Conservation (phyloP, 73 alveolate species). For the Paramecium biaurelia region DNA sequence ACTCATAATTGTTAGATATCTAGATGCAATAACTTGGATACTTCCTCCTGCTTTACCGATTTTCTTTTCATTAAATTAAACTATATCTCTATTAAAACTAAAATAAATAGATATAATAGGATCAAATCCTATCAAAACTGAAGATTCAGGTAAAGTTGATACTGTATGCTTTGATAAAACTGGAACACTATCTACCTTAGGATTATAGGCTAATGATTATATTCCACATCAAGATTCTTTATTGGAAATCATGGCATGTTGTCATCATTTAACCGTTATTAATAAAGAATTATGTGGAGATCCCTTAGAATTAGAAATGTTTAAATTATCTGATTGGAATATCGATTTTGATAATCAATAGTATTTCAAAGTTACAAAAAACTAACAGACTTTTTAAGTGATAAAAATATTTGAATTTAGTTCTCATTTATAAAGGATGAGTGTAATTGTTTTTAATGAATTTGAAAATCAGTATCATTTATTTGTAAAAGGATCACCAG, state of each 20-base stretch:
- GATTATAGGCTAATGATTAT: constrained; percentile 34
- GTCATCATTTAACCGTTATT: constrained; percentile 26
- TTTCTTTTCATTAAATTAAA: not conserved
- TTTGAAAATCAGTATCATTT: constrained; percentile 51
- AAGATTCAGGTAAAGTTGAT: constrained; percentile 77
- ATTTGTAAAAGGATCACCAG: constrained; percentile 93
- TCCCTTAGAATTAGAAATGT: constrained; percentile 87
- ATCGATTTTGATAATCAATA: not conserved
- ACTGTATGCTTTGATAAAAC: constrained; percentile 81
- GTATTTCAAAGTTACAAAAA: not conserved
- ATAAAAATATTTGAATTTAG: constrained; percentile 71
- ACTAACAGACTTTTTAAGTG: not conserved
- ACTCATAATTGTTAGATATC: constrained; percentile 58
- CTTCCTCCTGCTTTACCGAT: constrained; percentile 57
- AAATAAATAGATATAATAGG: constrained; percentile 15
- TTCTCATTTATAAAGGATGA: constrained; percentile 69
- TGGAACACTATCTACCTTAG: constrained; percentile 70
- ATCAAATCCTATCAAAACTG: constrained; percentile 58
- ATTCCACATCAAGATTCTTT: constrained; percentile 8
- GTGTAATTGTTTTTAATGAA: constrained; percentile 58
- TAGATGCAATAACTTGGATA: constrained; percentile 58
- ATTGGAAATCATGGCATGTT: not conserved
- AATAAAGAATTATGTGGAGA: constrained; percentile 79
- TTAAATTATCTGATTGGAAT: constrained; percentile 51
- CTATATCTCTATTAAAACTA: constrained; percentile 27